Evolutionary conservation across 2,329 filamentous ascomycete genomes (phyloP), one percentile per base, ranked within the genome.

Genomic region (Akanthomyces muscarius): DNA sequence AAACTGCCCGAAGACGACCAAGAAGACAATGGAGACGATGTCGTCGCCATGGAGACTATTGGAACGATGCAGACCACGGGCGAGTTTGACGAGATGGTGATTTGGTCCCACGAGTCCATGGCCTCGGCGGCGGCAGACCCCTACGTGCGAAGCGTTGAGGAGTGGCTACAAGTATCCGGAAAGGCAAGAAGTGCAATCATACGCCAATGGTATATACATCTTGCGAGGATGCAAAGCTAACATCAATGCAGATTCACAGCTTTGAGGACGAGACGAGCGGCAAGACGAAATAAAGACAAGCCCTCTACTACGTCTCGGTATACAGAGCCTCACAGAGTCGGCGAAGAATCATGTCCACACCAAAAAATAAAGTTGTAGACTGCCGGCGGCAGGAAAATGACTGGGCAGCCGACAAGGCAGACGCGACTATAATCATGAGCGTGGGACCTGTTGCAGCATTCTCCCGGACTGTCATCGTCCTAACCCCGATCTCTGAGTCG

Each of bases 41-140:
- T 78, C 1, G 70, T 75, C 2, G 79, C 81, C 11, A 76, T 82
- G 18, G 76, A 78, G 1, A 79, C 83, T 28, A 80, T 83, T 1
- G 83, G 86, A 11, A 80, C 80, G 23, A 76, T 94, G 68, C 82
- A 89, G 57, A 79, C 85, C 50, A 80, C 87, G 23, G 87, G 86
- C 1, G 81, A 81, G 18, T 97, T 97, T 71, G 86, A 92, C 7
- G 81, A 89, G 61, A 73, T 97, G 57, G 77, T 91, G 3, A 82
- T 97, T n/a, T 98, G 93, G 93, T 88, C 85, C 0, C 92, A 97
- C 73, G 92, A 95, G 68, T 75, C 77, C 1, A 69, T 85, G 56
- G 86, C 86, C 6, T 86, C 89, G 64, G 80, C 81, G 0, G 80
- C 80, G 33, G 77, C 77, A 6, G 91, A 97, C 75, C 79, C 83